phyloP scores from a whole-genome alignment of 305 asterid species.

The Ajuga reptans region DNA sequence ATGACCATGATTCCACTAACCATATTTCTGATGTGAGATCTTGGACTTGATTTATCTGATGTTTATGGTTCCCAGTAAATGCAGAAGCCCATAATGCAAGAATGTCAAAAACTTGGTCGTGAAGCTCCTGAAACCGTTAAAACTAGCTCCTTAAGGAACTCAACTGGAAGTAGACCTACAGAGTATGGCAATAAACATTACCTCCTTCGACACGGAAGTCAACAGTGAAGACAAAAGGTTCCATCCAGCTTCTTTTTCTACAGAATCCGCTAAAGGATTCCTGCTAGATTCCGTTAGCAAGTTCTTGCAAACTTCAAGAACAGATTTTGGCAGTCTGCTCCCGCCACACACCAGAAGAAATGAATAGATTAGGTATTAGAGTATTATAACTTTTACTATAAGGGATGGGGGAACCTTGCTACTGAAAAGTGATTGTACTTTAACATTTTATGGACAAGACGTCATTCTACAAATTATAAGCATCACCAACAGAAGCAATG shows the following conservation, averaged over 20 bases:
- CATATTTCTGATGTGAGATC: slow-evolving; percentile 62
- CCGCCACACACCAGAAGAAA: slow-evolving; percentile 21
- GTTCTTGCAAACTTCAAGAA: slow-evolving; percentile 83
- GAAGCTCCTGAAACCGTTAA: slow-evolving; percentile 68
- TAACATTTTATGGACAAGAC: background rate
- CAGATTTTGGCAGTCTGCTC: slow-evolving; percentile 73
- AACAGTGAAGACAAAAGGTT: slow-evolving; percentile 79
- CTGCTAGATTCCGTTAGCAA: slow-evolving; percentile 69
- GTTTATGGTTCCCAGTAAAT: slow-evolving; percentile 56
- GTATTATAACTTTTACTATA: background rate
- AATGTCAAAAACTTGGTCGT: slow-evolving; percentile 88
- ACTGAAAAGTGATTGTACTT: slow-evolving; percentile 8
- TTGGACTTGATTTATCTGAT: slow-evolving; percentile 38
- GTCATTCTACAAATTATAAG: slow-evolving; percentile 8
- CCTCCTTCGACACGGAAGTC: slow-evolving; percentile 87
- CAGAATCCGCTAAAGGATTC: slow-evolving; percentile 63
- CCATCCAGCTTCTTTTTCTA: slow-evolving; percentile 98
- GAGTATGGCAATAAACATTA: slow-evolving; percentile 22
- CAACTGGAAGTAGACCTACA: slow-evolving; percentile 20
- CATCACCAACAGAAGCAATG: slow-evolving; percentile 11
- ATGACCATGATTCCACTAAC: slow-evolving; percentile 40
- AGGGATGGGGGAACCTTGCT: background rate
- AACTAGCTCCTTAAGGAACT: slow-evolving; percentile 21
- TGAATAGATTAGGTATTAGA: background rate
- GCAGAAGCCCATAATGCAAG: slow-evolving; percentile 86